These are phyloP conservation scores for Chaetomium olivaceum DNA, from an alignment of 2,329 filamentous ascomycete genomes.

Conservation along the genomic window DNA sequence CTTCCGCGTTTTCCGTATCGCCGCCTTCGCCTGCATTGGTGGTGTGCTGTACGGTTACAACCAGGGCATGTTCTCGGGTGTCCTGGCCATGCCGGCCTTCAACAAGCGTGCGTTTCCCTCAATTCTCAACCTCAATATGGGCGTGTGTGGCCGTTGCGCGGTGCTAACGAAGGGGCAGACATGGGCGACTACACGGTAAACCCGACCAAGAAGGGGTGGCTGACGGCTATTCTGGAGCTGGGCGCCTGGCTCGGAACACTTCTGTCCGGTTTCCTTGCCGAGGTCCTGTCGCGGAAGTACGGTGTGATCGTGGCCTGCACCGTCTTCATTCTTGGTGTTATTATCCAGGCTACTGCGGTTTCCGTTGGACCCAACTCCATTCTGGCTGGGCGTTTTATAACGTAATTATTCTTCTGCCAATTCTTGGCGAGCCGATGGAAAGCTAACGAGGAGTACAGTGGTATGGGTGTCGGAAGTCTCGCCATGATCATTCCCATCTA, in stretches of 20 bases:
- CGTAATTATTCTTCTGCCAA: slow-evolving; percentile 40
- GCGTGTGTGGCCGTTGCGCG: no score
- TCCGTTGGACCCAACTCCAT: slow-evolving; percentile 59
- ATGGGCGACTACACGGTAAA: slow-evolving; percentile 57
- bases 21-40: slow-evolving; percentile 63
- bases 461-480: slow-evolving; percentile 68
- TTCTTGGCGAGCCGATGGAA: neutral
- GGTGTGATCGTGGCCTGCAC: slow-evolving; percentile 64
- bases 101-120: slow-evolving; percentile 45
- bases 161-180: slow-evolving; percentile 39
- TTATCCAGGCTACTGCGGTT: slow-evolving; percentile 66
- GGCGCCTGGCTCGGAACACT: slow-evolving; percentile 76
- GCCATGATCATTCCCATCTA: slow-evolving; percentile 60
- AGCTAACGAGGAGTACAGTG: slow-evolving; percentile 37
- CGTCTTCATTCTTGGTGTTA: slow-evolving; percentile 70
- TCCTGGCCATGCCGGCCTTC: slow-evolving; percentile 60
- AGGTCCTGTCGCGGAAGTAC: slow-evolving; percentile 68
- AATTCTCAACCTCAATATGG: neutral
- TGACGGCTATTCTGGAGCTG: slow-evolving; percentile 70
- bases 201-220: slow-evolving; percentile 59
- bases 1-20: slow-evolving; percentile 60
- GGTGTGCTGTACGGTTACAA: slow-evolving; percentile 70
- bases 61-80: slow-evolving; percentile 74
- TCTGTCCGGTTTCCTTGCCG: slow-evolving; percentile 70
- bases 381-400: slow-evolving; percentile 71